These are phyloP conservation scores for Xylariomycetidae sp. DNA, from an alignment of 2,329 filamentous ascomycete species.

Conservation along the genomic window DNA sequence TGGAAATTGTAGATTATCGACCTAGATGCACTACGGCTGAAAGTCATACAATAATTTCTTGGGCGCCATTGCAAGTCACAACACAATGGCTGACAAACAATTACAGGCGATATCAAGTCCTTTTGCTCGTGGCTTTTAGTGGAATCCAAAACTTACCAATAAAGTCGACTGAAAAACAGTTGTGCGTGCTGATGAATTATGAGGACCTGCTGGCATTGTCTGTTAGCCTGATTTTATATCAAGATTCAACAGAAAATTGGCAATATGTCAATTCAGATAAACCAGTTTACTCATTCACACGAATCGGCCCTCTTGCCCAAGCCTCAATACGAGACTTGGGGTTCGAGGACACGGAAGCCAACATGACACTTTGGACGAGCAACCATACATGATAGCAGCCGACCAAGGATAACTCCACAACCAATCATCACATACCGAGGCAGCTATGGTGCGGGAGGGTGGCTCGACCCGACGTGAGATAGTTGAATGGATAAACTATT, in stretches of 20 bases:
- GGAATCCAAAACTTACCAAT: too few relatives aligned
- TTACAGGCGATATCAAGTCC: too few relatives aligned
- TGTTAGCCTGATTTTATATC: too few relatives aligned
- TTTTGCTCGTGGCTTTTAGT: too few relatives aligned
- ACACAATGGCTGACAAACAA: too few relatives aligned
- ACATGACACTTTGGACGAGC: slow-evolving; percentile 42
- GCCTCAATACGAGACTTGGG: slow-evolving; percentile 56
- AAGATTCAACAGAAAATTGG: neutral
- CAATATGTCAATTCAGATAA: slow-evolving; percentile 48
- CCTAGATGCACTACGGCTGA: too few relatives aligned
- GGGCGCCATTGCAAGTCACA: too few relatives aligned
- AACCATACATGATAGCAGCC: slow-evolving; percentile 20
- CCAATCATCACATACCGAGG: slow-evolving; percentile 55
- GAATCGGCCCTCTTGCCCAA: slow-evolving; percentile 48
- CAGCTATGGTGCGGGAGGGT: slow-evolving; percentile 67
- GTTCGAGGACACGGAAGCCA: slow-evolving; percentile 52
- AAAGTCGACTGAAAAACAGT: too few relatives aligned
- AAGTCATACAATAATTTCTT: too few relatives aligned
- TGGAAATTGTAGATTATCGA: too few relatives aligned
- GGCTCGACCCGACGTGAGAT: slow-evolving; percentile 62
- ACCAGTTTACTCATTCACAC: slow-evolving; percentile 65
- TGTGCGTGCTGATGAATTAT: too few relatives aligned
- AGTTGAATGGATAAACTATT: slow-evolving; percentile 74
- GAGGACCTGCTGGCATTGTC: too few relatives aligned
- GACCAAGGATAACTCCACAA: slow-evolving; percentile 64